Base-by-base conservation (phyloP, 177 flowering plant species). In the Vitis hybrid region DNA sequence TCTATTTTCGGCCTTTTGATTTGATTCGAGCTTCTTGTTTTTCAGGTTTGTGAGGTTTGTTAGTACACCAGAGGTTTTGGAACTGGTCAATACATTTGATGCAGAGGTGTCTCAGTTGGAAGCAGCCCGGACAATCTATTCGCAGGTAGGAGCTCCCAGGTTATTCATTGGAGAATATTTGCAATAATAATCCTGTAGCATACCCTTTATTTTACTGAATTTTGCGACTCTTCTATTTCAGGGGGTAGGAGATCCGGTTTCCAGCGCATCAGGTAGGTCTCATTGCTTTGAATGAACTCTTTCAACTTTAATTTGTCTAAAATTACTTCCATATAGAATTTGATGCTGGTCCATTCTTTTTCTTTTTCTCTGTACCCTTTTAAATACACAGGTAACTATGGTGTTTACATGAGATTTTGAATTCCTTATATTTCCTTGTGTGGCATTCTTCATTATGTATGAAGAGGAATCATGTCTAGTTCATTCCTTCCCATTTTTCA, bases 101-200 rank as follows among this genome's bases (percentile, higher is more conserved):
- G 92, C 85, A 34, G 99, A 96, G 82, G 85, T 93, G 97, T 86
- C 98, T 71, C 98, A 96, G 68, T 80, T 96, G 75, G 99, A 96
- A 82, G 84, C 90, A 14, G 98, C 98, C 3, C 85, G 88, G 39
- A 89, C 70, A 72, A 90, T 96, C 60, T 95, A 95, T 79, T 87
- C 93, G 54, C 94, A 86, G 92, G 99, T 92, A 70, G 57, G 62
- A 3, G 15, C 32, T 75, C 61, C 58, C 51, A 15, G 61, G 23
- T 67, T 10, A 26, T 66, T 13, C 49, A 10, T 52, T 45, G 5
- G 5, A 23, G 19, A 55, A 14, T 2, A 4, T 50, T 60, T 26
- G 21, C 30, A 26, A 26, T 26, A 2, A 11, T 23, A 51, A 32
- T 34, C 7, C 4, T 2, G 34, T 17, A 14, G 17, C 4, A 49